These are phyloP conservation scores for Colletotrichum sp. DNA, from an alignment of 2,329 filamentous ascomycete species.

Conservation along the genomic window DNA sequence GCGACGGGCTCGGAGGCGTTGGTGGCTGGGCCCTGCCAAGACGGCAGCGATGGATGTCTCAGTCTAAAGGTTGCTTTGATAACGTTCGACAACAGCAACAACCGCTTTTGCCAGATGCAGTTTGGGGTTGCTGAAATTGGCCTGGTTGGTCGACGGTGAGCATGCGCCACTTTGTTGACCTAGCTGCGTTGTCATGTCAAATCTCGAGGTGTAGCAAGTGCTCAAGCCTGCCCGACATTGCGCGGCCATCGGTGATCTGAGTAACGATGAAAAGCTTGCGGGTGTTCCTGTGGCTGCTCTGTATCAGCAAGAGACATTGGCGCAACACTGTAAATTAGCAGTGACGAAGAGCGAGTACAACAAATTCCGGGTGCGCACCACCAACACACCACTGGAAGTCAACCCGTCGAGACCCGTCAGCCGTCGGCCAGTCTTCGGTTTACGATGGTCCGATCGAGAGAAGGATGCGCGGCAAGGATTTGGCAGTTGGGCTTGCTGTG, in stretches of 20 bases:
- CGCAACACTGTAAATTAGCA: not conserved
- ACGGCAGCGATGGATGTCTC: slow-evolving; percentile 1
- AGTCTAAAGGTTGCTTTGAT: not conserved
- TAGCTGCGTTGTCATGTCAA: not conserved
- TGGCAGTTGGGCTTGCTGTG: not conserved
- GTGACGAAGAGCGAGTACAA: not conserved
- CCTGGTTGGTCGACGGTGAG: slow-evolving; percentile 3
- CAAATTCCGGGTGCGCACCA: not conserved
- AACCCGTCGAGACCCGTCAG: not conserved
- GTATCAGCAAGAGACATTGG: not conserved
- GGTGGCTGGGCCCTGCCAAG: slow-evolving; percentile 3
- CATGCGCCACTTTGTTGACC: not conserved
- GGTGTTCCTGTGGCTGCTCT: not conserved
- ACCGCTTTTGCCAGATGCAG: not conserved
- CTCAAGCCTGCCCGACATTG: not conserved
- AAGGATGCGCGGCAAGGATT: slow-evolving; percentile 17
- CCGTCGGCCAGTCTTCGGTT: not conserved
- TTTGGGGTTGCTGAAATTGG: not conserved
- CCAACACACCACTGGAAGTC: not conserved
- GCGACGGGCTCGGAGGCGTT: not conserved
- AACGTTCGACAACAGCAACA: not conserved
- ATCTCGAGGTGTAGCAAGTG: not conserved
- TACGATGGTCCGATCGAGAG: slow-evolving; percentile 13
- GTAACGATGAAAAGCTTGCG: not conserved
- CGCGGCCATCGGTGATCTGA: not conserved